Conservation (phyloP, 2,329 filamentous ascomycete genomes). For the Pleomassaria siparia region DNA sequence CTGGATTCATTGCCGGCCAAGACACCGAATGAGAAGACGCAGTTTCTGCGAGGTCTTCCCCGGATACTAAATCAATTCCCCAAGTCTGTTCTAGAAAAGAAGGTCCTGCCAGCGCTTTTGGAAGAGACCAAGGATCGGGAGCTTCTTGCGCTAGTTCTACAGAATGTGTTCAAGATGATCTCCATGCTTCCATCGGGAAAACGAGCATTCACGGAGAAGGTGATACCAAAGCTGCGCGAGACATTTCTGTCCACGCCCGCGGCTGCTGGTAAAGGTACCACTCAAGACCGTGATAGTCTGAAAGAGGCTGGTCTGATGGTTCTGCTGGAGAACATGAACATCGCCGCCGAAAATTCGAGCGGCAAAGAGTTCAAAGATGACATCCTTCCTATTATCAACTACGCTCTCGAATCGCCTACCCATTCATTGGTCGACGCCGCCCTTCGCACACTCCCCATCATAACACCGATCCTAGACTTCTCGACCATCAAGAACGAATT, state of each 20-base stretch:
- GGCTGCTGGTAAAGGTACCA: slow-evolving; percentile 44
- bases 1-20: slow-evolving; percentile 89
- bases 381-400: slow-evolving; percentile 80
- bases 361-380: slow-evolving; percentile 96
- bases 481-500: slow-evolving; percentile 96
- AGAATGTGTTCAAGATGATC: slow-evolving; percentile 90
- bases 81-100: slow-evolving; percentile 90
- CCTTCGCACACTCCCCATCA: slow-evolving; percentile 72
- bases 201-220: slow-evolving; percentile 78
- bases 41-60: slow-evolving; percentile 85
- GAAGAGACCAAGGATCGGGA: slow-evolving; percentile 95
- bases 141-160: slow-evolving; percentile 78
- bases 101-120: slow-evolving; percentile 82
- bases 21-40: slow-evolving; percentile 83
- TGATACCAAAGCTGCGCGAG: slow-evolving; percentile 81
- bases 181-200: slow-evolving; percentile 71
- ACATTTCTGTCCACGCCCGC: slow-evolving; percentile 67
- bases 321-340: slow-evolving; percentile 77
- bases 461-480: slow-evolving; percentile 91
- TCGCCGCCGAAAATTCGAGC: slow-evolving; percentile 77
- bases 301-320: slow-evolving; percentile 92
- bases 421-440: slow-evolving; percentile 87
- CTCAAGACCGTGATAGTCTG: slow-evolving; percentile 73
- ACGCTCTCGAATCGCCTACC: slow-evolving; percentile 84
- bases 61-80: slow-evolving; percentile 91